Evolutionary conservation across 306 rosid genomes (phyloP).

Genomic region (Castanea sativa): DNA sequence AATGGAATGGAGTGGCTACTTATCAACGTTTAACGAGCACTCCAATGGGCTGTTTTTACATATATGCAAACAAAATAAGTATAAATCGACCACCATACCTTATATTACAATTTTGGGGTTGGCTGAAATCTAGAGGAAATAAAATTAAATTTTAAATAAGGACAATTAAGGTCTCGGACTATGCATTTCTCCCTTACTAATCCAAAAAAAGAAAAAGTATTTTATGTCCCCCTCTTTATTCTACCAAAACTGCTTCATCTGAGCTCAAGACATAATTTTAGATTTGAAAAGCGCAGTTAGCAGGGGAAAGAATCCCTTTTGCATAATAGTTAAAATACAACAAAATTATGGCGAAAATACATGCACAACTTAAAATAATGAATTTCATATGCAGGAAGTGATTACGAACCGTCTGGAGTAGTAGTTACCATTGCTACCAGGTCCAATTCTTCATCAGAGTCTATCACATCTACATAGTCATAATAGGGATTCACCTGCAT

Average conservation of each 20-base stretch:
- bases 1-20: no score
- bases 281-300: not conserved
- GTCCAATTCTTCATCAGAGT: conserved; percentile 86
- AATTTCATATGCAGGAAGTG: not conserved
- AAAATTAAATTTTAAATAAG: no score
- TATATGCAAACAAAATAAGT: not conserved
- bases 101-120: no score
- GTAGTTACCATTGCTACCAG: conserved; percentile 74
- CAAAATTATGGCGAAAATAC: not conserved
- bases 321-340: not conserved
- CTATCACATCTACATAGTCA: conserved; percentile 65
- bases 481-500: conserved; percentile 68
- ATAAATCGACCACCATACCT: no score
- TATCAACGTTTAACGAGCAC: not conserved
- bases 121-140: no score
- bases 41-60: not conserved
- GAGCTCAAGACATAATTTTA: not conserved
- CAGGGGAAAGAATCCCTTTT: not conserved
- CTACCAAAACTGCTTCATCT: not conserved
- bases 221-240: no score
- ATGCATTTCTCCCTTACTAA: not conserved
- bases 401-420: conserved; percentile 19
- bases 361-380: not conserved
- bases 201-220: no score
- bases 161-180: not conserved